Evolutionary conservation across 1,284 basidiomycete species (phyloP).

Genomic region (Singerocomus rubriflavus): DNA sequence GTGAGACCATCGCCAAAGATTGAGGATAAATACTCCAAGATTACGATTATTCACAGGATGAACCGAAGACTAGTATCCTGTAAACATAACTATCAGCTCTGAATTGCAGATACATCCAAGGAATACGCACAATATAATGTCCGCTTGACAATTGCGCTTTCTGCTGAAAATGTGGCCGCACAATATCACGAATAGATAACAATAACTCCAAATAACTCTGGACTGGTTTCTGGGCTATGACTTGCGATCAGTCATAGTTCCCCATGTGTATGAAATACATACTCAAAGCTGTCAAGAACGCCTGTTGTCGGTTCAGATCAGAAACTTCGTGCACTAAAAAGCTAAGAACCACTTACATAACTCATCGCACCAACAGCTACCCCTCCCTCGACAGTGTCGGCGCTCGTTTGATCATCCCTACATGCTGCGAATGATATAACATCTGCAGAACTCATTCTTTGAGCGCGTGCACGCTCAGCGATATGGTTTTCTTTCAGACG

Average conservation of each 20-base stretch:
- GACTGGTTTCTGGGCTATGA: slow-evolving; percentile 53
- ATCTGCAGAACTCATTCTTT: slow-evolving; percentile 44
- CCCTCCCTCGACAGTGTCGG: slow-evolving; percentile 50
- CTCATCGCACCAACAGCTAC: slow-evolving; percentile 73
- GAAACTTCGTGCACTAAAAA: not conserved
- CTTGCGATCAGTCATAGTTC: slow-evolving; percentile 1
- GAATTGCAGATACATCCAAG: not conserved
- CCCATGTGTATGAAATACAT: slow-evolving; percentile 16
- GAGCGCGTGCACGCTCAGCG: slow-evolving; percentile 32
- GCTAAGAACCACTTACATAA: slow-evolving; percentile 40
- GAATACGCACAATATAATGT: slow-evolving; percentile 58
- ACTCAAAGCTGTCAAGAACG: slow-evolving; percentile 63
- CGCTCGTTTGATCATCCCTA: slow-evolving; percentile 74
- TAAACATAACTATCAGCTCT: slow-evolving; percentile 10
- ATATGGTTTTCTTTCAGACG: slow-evolving; percentile 52
- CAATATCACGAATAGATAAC: slow-evolving; percentile 58
- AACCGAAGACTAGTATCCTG: slow-evolving; percentile 29
- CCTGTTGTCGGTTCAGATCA: slow-evolving; percentile 41
- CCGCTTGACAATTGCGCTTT: slow-evolving; percentile 77
- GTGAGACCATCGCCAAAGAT: not conserved
- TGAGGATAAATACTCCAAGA: slow-evolving; percentile 9
- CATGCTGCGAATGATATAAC: slow-evolving; percentile 73
- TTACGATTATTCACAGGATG: slow-evolving; percentile 22
- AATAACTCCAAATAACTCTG: slow-evolving; percentile 78
- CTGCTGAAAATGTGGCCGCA: slow-evolving; percentile 69